Evolutionary conservation across 2,329 filamentous ascomycete species (phyloP).

Genomic region (Ophiostoma pallidulum): DNA sequence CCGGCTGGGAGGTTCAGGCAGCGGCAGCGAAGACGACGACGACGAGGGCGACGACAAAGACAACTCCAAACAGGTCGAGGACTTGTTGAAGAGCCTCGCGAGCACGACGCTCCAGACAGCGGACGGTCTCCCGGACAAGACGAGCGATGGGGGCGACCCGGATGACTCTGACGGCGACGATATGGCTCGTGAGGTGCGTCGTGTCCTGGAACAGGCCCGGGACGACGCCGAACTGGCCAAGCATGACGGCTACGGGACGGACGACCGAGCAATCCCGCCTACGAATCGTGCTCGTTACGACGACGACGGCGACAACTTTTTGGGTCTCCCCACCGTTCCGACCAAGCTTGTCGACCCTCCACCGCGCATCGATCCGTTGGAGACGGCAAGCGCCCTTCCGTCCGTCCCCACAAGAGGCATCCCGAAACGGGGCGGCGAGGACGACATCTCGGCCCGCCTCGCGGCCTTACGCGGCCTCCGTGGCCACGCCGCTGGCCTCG

Average conservation of each 20-base stretch:
- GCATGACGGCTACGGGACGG: too few relatives aligned
- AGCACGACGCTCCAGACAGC: conserved; percentile 10
- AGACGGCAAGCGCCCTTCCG: background rate
- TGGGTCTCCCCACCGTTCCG: conserved; percentile 40
- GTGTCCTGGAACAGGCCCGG: conserved; percentile 35
- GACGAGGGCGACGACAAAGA: conserved; percentile 21
- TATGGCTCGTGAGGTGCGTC: conserved; percentile 36
- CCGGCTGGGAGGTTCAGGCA: conserved; percentile 20
- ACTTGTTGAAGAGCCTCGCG: conserved; percentile 25
- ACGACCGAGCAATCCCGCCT: too few relatives aligned
- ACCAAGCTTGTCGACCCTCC: conserved; percentile 31
- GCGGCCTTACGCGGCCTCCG: conserved; percentile 37
- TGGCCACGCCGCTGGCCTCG: conserved; percentile 15
- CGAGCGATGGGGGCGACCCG: conserved; percentile 15
- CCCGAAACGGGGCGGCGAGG: conserved; percentile 26
- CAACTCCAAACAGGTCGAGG: conserved; percentile 25
- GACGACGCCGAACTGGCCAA: conserved; percentile 35
- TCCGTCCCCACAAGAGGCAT: background rate
- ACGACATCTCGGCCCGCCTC: conserved; percentile 42
- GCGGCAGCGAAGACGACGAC: conserved; percentile 6
- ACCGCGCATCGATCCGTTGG: conserved; percentile 8
- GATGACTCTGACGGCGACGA: conserved; percentile 42
- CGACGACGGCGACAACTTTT: conserved; percentile 17
- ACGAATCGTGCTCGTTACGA: too few relatives aligned
- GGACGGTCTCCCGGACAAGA: background rate